A percentile compares a stretch with the other conserved stretches of the same genome.
Conservation (phyloP, 305 asterid species). For the Coffea humblotiana region DNA sequence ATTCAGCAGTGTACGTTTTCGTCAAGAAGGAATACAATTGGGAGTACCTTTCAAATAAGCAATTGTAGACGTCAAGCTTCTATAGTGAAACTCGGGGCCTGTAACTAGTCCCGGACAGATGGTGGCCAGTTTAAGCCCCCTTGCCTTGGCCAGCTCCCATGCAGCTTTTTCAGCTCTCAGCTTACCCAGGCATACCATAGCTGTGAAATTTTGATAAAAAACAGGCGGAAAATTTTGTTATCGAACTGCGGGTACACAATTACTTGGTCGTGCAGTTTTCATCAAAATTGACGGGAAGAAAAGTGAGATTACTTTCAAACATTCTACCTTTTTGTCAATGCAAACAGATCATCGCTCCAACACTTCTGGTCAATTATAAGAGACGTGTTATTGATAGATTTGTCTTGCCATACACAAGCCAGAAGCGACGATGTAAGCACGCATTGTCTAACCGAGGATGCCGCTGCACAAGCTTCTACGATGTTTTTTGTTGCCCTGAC, state of each 20-base stretch:
- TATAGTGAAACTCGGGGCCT: slow-evolving; percentile 52
- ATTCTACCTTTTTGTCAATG: slow-evolving; percentile 56
- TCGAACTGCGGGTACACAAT: neutral
- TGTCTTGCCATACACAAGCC: slow-evolving; percentile 73
- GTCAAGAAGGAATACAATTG: neutral
- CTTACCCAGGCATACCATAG: slow-evolving; percentile 97
- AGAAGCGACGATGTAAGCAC: slow-evolving; percentile 84
- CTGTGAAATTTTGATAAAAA: slow-evolving; percentile 35
- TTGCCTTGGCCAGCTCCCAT: slow-evolving; percentile 58
- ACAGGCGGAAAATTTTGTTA: neutral
- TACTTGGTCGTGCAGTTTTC: neutral
- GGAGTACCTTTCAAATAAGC: slow-evolving; percentile 65
- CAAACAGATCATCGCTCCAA: slow-evolving; percentile 88
- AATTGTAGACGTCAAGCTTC: slow-evolving; percentile 64
- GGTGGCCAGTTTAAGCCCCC: slow-evolving; percentile 59
- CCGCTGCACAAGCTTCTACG: slow-evolving; percentile 61
- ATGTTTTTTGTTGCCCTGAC: slow-evolving; percentile 64
- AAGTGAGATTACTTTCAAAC: neutral
- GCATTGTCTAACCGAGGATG: slow-evolving; percentile 63
- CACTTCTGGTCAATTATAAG: slow-evolving; percentile 54
- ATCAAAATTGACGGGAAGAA: neutral
- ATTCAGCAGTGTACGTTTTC: too few species aligned
- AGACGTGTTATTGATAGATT: slow-evolving; percentile 31
- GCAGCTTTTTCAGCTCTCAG: slow-evolving; percentile 79
- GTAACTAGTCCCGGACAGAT: slow-evolving; percentile 83